These are phyloP conservation scores for Coelastrella sp. DNA, from an alignment of 139 green algal species.

Conservation along the genomic window DNA sequence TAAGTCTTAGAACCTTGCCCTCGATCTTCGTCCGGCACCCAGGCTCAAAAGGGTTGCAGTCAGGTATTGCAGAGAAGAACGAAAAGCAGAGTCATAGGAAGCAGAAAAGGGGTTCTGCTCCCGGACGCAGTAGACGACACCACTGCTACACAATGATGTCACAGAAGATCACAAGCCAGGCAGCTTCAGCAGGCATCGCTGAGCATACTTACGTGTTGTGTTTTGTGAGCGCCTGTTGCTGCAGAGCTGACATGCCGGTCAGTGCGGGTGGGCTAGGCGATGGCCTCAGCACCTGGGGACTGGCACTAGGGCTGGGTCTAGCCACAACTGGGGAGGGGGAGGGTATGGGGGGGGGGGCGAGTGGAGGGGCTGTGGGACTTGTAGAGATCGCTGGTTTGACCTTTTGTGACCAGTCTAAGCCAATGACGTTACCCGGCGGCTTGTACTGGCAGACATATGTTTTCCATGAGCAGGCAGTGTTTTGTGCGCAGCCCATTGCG, in stretches of 20 bases:
- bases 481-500: conserved; percentile 43
- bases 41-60: too few relatives aligned
- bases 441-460: conserved; percentile 52
- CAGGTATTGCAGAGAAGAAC: too few relatives aligned
- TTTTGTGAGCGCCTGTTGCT: neutral
- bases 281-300: too few relatives aligned
- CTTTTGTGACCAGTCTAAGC: conserved; percentile 34
- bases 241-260: neutral
- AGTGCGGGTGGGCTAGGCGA: too few relatives aligned
- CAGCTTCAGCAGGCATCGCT: neutral
- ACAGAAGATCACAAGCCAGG: neutral
- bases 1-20: too few relatives aligned
- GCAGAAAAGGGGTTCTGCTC: too few relatives aligned
- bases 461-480: conserved; percentile 18
- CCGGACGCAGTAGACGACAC: too few relatives aligned
- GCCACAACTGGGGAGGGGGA: neutral
- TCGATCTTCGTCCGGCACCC: too few relatives aligned
- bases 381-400: conserved; percentile 7
- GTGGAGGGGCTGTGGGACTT: neutral
- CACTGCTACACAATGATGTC: neutral
- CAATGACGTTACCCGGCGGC: conserved; percentile 44
- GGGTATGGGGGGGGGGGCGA: neutral
- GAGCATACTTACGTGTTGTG: neutral
- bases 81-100: too few relatives aligned
- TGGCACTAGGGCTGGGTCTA: too few relatives aligned